Evolutionary conservation across 2,329 filamentous ascomycete species (phyloP), one percentile per base, ranked within the genome.

Genomic region (Paracoccidioides brasiliensis): DNA sequence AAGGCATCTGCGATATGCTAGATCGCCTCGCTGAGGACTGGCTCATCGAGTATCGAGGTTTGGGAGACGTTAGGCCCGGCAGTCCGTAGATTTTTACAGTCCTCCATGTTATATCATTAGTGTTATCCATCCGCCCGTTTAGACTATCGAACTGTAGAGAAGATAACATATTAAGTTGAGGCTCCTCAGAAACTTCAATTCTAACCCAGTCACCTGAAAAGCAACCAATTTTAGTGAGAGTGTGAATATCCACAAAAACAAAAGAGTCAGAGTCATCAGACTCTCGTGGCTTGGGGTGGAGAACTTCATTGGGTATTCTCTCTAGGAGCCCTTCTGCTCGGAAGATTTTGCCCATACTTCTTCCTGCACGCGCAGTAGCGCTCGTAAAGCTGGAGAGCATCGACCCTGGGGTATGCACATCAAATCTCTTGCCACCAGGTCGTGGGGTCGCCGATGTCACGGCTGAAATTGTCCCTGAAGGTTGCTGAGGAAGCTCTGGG

Each of bases 131-230:
- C 49, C 63, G 58, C 57, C 59, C 65, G 49, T 65, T 68, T 46
- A 73, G 67, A 56, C 66, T 64, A 58, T 71, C 67, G 84, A 86
- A 52, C 80, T 86, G 61, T 81, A 81, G 15, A 78, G 86, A 67
- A 82, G 85, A 14, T 76, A 73, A 28, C 80, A 85, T 57, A 38
- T 73, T 72, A n/a, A 67, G 53, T 55, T 71, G 69, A 2, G 88
- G 86, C 66, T 90, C 88, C 61, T 86, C 80, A 0, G 87, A 80
- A 5, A 82, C 78, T 71, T 95, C 89, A 9, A 96, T 77, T 28
- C 86, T 84, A 9, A 95, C 89, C 93, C 93, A 98, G 66, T 98
- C 93, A 35, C 93, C 93, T 0, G 91, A 97, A 67, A 98, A 98
- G 69, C 91, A 97, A 14, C 91, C 90, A 54, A 98, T 85, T 62